These are phyloP conservation scores for Brassica napus DNA, from an alignment of 345 rosid genomes.

Conservation along the genomic window Da-Ae NC_063444.1:22514501-22515000, in stretches of 20 bases:
- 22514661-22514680: constrained; percentile 57
- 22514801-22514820: constrained; percentile 65
- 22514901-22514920: not conserved
- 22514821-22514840: constrained; percentile 69
- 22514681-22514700: constrained; percentile 58
- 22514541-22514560: not conserved
- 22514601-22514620: constrained; percentile 65
- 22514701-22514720: constrained; percentile 79
- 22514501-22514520: not conserved
- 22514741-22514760: constrained; percentile 55
- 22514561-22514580: not conserved
- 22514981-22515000: not conserved
- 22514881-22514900: not conserved
- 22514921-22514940: not conserved
- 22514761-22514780: constrained; percentile 61
- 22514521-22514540: not conserved
- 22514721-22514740: constrained; percentile 82
- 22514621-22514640: constrained; percentile 84
- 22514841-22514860: constrained; percentile 62
- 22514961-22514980: not conserved
- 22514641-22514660: constrained; percentile 85
- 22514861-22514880: not conserved
- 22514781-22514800: constrained; percentile 72
- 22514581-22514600: constrained; percentile 27
- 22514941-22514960: not conserved